These are phyloP conservation scores for Botryosphaeria dothidea DNA, from an alignment of 2,329 filamentous ascomycete genomes.

Conservation along the genomic window DNA sequence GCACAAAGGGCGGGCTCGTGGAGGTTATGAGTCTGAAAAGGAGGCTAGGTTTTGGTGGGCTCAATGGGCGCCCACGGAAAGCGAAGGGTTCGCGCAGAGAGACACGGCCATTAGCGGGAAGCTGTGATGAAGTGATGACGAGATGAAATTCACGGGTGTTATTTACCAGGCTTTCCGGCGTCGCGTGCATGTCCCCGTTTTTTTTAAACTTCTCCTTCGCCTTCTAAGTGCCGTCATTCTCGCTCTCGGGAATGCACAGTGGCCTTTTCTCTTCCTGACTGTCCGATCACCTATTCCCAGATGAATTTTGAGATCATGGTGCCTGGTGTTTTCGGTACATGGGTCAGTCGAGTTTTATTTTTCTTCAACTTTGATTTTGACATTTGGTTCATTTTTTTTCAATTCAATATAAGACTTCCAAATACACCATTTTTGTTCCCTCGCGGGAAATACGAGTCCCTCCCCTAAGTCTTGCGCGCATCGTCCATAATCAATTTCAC, in stretches of 20 bases:
- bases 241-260: background rate
- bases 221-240: background rate
- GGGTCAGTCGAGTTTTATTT: background rate
- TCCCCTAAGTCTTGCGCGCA: too few species aligned
- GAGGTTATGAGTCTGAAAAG: background rate
- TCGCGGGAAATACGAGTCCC: background rate
- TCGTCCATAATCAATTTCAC: background rate
- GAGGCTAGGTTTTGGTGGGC: background rate
- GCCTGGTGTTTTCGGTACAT: background rate
- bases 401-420: background rate
- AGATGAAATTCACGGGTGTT: conserved; percentile 17
- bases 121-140: conserved; percentile 17
- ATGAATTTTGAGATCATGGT: background rate
- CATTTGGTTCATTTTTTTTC: background rate
- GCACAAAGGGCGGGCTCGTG: background rate
- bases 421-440: background rate
- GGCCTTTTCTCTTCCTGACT: background rate
- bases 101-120: conserved; percentile 11
- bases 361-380: background rate
- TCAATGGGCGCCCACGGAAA: background rate
- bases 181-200: background rate
- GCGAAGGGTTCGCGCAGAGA: conserved; percentile 6
- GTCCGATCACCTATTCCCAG: background rate
- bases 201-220: background rate
- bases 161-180: conserved; percentile 13